Evolutionary conservation across 208 protist genomes (phyloP), one percentile per base, ranked within the genome.

Genomic region (Porcisia deanei): DNA sequence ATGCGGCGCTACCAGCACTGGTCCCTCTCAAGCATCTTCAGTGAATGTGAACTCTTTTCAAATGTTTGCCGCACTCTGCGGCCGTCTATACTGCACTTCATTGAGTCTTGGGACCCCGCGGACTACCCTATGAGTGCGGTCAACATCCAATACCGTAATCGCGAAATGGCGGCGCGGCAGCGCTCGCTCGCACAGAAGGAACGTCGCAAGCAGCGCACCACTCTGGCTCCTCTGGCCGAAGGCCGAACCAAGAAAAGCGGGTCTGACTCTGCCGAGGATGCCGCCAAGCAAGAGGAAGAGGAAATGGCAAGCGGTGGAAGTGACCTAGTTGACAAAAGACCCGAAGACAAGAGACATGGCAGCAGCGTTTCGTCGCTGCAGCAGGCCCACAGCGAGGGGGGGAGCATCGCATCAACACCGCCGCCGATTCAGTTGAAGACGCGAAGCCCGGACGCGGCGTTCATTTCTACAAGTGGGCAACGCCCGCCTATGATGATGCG

Each of bases 1-100:
- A 88, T 98, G 76, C 86, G 94, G 25, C 93, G 89, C 30, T 88
- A 91, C 57, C 90, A 97, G 77, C 79, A 88, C 72, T 98, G 94
- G 93, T 81, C 86, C 5, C 73, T 98, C 49, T 78, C 88, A 2
- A 74, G 90, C 22, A 94, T 95, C 63, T 81, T 94, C 53, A 83
- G 75, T 22, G 96, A 98, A 71, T 96, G 91, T 73, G 90, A 96
- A 60, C 73, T 94, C 30, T 98, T 95, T 84, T 68, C 86, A 57
- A 87, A 71, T 57, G 67, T 90, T 30, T 81, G 80, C 7, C 79
- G 76, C 25, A 49, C 54, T 52, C 77, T 94, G 52, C 87, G 89
- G 1, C 71, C 75, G 22, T 92, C 86, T 3, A 61, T 97, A 43
- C 82, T 94, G 72, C 60, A 59, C 37, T 93, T 97, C 64, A 88